Evolutionary conservation across 176 grass and related monocot species (phyloP).

Genomic region (Pontederia paniculata): DNA sequence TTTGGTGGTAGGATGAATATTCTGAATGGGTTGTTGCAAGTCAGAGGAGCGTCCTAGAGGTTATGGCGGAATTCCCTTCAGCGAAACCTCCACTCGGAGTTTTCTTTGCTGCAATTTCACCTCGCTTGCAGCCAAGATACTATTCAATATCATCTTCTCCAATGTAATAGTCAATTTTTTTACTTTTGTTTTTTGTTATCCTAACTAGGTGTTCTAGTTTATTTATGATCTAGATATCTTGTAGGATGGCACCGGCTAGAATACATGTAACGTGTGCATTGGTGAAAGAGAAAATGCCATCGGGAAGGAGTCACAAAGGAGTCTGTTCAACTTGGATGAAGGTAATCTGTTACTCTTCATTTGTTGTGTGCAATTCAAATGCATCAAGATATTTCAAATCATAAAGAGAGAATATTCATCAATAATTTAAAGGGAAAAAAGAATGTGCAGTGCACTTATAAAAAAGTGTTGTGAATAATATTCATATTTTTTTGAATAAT

Average conservation of each 20-base stretch:
- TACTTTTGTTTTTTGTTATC: not conserved
- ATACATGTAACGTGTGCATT: constrained; percentile 81
- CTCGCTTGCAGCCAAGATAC: constrained; percentile 87
- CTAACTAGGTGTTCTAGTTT: constrained; percentile 6
- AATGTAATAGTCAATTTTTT: constrained; percentile 25
- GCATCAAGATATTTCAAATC: too few species aligned
- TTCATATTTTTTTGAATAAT: too few species aligned
- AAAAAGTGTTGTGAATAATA: too few species aligned
- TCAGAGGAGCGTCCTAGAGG: constrained; percentile 77
- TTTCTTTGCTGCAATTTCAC: constrained; percentile 77
- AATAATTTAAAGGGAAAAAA: too few species aligned
- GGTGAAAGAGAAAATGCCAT: constrained; percentile 52
- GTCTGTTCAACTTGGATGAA: constrained; percentile 97
- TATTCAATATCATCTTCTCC: constrained; percentile 93
- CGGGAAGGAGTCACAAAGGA: constrained; percentile 80
- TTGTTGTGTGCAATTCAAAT: too few species aligned
- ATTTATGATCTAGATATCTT: constrained; percentile 16
- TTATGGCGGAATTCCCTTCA: constrained; percentile 77
- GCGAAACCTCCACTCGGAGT: constrained; percentile 85
- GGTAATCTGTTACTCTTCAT: constrained; percentile 28
- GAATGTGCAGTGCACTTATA: too few species aligned
- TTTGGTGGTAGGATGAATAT: constrained; percentile 71
- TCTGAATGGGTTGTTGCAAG: constrained; percentile 78
- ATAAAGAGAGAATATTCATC: too few species aligned
- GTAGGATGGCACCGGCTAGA: constrained; percentile 66